Evolutionary conservation across 2,329 filamentous ascomycete genomes (phyloP), one percentile per base, ranked within the genome.

Genomic region (Xylariomycetidae sp.): DNA sequence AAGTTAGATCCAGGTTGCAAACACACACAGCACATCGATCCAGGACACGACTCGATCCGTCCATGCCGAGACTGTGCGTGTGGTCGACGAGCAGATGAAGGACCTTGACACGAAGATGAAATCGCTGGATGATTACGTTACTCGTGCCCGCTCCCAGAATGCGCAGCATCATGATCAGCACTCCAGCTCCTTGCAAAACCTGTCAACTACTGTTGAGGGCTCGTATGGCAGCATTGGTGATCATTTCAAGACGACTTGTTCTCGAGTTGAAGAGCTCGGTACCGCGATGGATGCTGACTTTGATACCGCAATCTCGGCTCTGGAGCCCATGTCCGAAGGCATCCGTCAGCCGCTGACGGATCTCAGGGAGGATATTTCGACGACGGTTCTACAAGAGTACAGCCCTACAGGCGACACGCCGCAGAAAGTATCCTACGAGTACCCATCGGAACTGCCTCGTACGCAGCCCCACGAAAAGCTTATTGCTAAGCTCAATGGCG

Each of bases 51-150:
- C 90, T 0, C 84, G 85, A 48, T 86, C 86, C 3, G 88, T 97
- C 2, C 89, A 98, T 47, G 83, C 85, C 20, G 85, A 94, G 61
- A 96, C 90, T 0, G 79, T 95, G 18, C 82, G 82, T 6, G 90
- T 94, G 37, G 89, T 97, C 10, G 85, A 90, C 51, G 82, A 85
- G 37, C 92, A 98, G 62, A 85, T 94, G 64, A 74, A 77, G 36
- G 86, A 94, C 46, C 83, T 98, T 54, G 82, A 85, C 40, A 74
- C 72, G n/a, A 88, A 97, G 59, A 89, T 98, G 76, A 77, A 81
- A 36, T 85, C 87, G 2, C 73, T 98, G 6, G 90, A 97, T 51
- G 86, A 90, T 45, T 95, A 96, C 49, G 88, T 97, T 25, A 74
- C 82, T 19, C 80, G 85, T 19, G 88, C 94, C 31, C 79, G 82